Evolutionary conservation across 139 green algal species (phyloP), one percentile per base, ranked within the genome.

Genomic region (Chlamydomonas eustigma): DNA sequence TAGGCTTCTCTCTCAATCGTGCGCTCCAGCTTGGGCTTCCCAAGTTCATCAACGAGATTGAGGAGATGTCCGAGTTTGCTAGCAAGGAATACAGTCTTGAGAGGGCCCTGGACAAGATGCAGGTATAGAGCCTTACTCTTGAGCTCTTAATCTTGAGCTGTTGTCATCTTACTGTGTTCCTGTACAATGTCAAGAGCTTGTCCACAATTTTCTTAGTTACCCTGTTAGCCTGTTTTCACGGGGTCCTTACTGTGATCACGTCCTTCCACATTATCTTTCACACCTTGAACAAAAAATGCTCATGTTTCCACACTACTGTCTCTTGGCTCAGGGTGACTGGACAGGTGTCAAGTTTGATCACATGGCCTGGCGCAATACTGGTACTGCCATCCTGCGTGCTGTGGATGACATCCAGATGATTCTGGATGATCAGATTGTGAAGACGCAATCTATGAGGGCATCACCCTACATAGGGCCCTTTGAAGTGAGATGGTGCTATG

Each of bases 21-120:
- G 75, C 75, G 39, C 75, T 80, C 50, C 75, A 80, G 65, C 66
- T 80, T 39, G 82, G 86, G 24, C 88, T 95, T 73, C 77, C 78
- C 31, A 76, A 83, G 44, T 76, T 90, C 72, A 75, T 94, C 39
- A 65, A 71, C 37, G 66, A 76, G 3, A 85, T 95, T 28, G 89
- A 94, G 81, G 89, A 94, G 76, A 83, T 94, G 31, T 65, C 64
- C 38, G 89, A 92, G 73, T 84, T 82, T 58, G 83, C 83, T 4
- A 79, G 51, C 73, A 85, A 88, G 73, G 85, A 93, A 85, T 93
- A 86, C 68, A 84, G 81, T 3, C 80, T 94, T 63, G 90, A 94
- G 86, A 75, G 76, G 12, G 81, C 82, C 0, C 82, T 95, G 68
- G 89, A 95, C 84, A 94, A 93, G 83, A 95, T 95, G 90, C 89